Evolutionary conservation across 176 grass and related monocot genomes (phyloP).

Genomic region (Puya raimondii): DNA sequence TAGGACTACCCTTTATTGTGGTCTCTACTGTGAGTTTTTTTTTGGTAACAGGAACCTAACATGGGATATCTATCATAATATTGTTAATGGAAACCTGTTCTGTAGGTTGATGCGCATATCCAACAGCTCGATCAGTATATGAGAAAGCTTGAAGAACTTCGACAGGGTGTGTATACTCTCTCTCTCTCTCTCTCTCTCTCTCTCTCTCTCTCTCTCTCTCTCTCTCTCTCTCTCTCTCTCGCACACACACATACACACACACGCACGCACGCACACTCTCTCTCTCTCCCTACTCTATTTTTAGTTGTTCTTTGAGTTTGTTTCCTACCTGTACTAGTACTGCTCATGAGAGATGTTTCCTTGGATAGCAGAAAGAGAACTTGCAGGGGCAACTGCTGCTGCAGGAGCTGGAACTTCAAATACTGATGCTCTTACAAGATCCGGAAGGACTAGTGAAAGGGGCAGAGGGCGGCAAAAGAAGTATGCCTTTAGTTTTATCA

Average conservation of each 20-base stretch:
- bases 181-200: background rate
- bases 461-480: conserved; percentile 96
- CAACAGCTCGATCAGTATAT: conserved; percentile 95
- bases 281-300: background rate
- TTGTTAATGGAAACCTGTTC: conserved; percentile 17
- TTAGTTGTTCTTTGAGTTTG: conserved; percentile 6
- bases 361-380: background rate
- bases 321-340: background rate
- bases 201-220: no score
- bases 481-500: conserved; percentile 28
- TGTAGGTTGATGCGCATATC: conserved; percentile 95
- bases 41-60: background rate
- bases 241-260: no score
- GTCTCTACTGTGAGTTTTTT: background rate
- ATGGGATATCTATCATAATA: background rate
- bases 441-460: conserved; percentile 59
- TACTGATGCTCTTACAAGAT: conserved; percentile 30
- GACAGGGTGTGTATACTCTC: conserved; percentile 44
- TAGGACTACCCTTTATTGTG: background rate
- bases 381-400: background rate
- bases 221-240: background rate
- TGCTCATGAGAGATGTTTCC: no score
- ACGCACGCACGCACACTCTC: background rate
- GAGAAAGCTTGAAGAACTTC: conserved; percentile 86
- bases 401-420: conserved; percentile 27